These are phyloP conservation scores for Effrenium voratum DNA, from an alignment of 73 alveolate genomes.

Conservation along the genomic window DNA sequence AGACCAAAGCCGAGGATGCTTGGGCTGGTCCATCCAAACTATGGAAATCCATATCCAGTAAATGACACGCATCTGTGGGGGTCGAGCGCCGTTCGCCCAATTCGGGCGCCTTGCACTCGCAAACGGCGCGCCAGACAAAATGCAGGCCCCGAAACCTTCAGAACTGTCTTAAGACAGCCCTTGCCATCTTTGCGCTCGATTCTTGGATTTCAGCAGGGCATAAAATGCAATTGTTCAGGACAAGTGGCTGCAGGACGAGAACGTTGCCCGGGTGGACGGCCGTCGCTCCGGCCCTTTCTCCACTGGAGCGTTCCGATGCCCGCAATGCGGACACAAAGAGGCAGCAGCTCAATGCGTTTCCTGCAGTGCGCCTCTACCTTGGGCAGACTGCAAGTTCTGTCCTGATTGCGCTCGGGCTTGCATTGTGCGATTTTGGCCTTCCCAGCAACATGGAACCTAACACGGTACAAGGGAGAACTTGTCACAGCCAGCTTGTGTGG, in stretches of 20 bases:
- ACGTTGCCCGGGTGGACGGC: not conserved
- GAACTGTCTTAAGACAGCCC: no score
- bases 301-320: not conserved
- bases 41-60: no score
- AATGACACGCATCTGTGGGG: no score
- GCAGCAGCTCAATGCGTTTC: not conserved
- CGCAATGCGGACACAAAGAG: not conserved
- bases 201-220: not conserved
- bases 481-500: no score
- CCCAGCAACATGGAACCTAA: constrained; percentile 4
- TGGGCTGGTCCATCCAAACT: no score
- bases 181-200: no score
- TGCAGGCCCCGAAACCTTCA: no score
- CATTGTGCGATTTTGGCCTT: not conserved
- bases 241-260: constrained; percentile 52
- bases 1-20: no score
- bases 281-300: not conserved
- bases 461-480: no score
- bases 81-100: no score
- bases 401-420: not conserved
- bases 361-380: not conserved
- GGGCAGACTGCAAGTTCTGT: constrained; percentile 27
- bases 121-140: no score
- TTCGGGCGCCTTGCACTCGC: no score
- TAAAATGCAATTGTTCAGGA: not conserved